Conservation (phyloP, 352 stramenopile species). For the Phytopythium ostracodes region DNA sequence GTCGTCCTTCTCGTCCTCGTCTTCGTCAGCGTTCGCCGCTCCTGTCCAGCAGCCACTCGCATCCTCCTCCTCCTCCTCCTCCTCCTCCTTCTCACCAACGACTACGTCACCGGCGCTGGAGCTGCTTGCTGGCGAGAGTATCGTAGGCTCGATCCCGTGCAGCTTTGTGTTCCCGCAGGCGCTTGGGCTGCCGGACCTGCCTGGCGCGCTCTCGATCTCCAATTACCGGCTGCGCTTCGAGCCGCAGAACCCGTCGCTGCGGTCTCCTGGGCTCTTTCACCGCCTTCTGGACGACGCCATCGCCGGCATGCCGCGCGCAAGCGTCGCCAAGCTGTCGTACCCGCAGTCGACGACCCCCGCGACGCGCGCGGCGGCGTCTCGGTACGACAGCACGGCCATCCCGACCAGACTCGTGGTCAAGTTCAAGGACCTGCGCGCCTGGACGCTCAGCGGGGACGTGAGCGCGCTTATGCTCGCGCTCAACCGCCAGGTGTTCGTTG, state of each 20-base stretch:
- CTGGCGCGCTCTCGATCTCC: slow-evolving; percentile 58
- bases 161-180: slow-evolving; percentile 53
- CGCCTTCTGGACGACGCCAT: slow-evolving; percentile 58
- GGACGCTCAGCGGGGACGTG: slow-evolving; percentile 66
- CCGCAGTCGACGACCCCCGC: slow-evolving; percentile 36
- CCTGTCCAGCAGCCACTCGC: no score
- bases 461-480: slow-evolving; percentile 58
- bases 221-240: slow-evolving; percentile 74
- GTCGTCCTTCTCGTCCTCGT: slow-evolving; percentile 1
- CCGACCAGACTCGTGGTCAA: slow-evolving; percentile 68
- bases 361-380: slow-evolving; percentile 20
- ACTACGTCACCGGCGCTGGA: neutral
- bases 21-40: slow-evolving; percentile 5
- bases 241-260: slow-evolving; percentile 40
- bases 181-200: slow-evolving; percentile 39
- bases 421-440: slow-evolving; percentile 75
- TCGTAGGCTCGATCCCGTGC: slow-evolving; percentile 34
- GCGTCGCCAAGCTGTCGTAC: slow-evolving; percentile 68
- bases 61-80: neutral
- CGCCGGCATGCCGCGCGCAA: slow-evolving; percentile 51
- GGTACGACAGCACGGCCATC: slow-evolving; percentile 20
- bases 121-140: slow-evolving; percentile 38
- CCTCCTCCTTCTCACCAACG: neutral
- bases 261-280: slow-evolving; percentile 41
- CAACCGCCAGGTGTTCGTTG: slow-evolving; percentile 67